A percentile compares a stretch with the other conserved stretches of the same genome.
Conservation (phyloP, 192 early-diverging fungal species). For the Hyaloraphidium curvatum region DNA sequence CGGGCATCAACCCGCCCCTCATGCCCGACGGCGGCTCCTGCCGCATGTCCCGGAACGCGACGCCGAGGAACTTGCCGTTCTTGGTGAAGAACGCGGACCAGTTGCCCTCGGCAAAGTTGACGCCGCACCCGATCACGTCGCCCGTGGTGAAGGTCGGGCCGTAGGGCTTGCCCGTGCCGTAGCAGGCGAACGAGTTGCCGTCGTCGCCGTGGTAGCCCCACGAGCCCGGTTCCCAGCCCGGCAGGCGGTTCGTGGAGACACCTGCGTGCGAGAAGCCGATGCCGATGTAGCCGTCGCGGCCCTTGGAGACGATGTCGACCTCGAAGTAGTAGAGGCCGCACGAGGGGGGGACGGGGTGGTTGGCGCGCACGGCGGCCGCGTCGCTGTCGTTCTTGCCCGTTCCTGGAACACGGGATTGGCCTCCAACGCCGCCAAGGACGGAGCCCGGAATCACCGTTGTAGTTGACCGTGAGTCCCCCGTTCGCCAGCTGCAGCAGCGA, state of each 20-base stretch:
- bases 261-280: conserved; percentile 55
- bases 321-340: conserved; percentile 90
- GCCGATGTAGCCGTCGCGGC: conserved; percentile 73
- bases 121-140: conserved; percentile 83
- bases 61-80: conserved; percentile 47
- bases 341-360: conserved; percentile 62
- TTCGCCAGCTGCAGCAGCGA: conserved; percentile 21
- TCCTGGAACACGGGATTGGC: conserved; percentile 18
- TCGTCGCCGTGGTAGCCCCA: conserved; percentile 98
- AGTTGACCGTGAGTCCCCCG: conserved; percentile 21
- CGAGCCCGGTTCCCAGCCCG: conserved; percentile 74
- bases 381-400: conserved; percentile 52
- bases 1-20: too few relatives aligned
- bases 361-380: conserved; percentile 60
- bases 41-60: conserved; percentile 27
- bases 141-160: conserved; percentile 80
- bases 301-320: conserved; percentile 62
- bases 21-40: conserved; percentile 11
- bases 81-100: conserved; percentile 60
- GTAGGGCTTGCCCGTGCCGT: conserved; percentile 53
- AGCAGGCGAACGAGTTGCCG: conserved; percentile 60
- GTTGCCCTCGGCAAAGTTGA: conserved; percentile 62
- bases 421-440: background rate
- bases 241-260: conserved; percentile 43
- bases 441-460: conserved; percentile 20